Evolutionary conservation across 2,329 filamentous ascomycete genomes (phyloP), one percentile per base, ranked within the genome.

Genomic region (Nothophoma quercina): DNA sequence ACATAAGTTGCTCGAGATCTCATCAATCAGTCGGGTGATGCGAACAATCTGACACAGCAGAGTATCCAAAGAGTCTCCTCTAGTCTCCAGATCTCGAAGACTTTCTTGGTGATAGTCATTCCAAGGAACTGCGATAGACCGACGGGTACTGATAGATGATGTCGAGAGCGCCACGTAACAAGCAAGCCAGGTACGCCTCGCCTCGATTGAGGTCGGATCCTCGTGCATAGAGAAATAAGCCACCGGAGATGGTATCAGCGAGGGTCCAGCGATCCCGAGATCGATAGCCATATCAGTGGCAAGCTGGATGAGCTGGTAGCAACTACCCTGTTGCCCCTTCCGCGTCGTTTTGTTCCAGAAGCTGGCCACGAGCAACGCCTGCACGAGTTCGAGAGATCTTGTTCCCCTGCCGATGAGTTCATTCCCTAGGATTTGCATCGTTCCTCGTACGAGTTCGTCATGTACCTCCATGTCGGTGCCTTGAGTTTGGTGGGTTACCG

Each of bases 231-330:
- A 51, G 21, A 69, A 69, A 33, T 60, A 69, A 3, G 65, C 58
- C 22, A 43, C 55, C 1, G 65, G 63, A 34, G 65, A 60, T 5
- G 65, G 64, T 45, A 62, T 60, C 34, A 65, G 47, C 19, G 59
- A 59, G 22, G 48, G 43, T 12, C 66, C 66, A 7, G 60, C 66
- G 8, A 69, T 67, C 3, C 62, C 65, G 13, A 69, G 41, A n/a
- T 69, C 66, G 9, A 68, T 63, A 8, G 66, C 63, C 64, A 69
- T 68, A 15, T 69, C 66, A 8, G 58, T 51, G 43, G 66, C 66
- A n/a, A 68, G 46, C 42, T 67, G 65, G 8, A 67, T 33, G 30
- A 68, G 50, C 26, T 68, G 66, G 26, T 63, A 68, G 36, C 63
- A 64, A 44, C 64, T 67, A 13, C 51, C 59, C 30, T 65, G 62